These are phyloP conservation scores for Lepidium aucheri DNA, from an alignment of 345 rosid species.

Conservation along the genomic window DNA sequence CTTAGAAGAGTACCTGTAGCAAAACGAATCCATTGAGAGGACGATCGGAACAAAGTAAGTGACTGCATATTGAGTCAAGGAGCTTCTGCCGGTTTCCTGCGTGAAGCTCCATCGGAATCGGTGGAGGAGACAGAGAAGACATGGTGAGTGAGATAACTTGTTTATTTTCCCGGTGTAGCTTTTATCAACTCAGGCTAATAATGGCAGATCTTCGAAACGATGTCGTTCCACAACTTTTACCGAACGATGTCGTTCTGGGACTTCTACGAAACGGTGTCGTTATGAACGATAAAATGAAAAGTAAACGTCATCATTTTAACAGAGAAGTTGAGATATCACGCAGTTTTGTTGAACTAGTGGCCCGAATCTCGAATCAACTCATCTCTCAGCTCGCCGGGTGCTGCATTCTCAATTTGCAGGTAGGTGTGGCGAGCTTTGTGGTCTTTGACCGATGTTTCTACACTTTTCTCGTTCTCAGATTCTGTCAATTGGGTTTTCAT, in stretches of 20 bases:
- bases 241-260: background rate
- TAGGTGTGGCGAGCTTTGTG: conserved; percentile 3
- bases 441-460: background rate
- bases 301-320: background rate
- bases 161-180: background rate
- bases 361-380: conserved; percentile 15
- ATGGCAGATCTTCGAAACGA: background rate
- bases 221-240: too few relatives aligned
- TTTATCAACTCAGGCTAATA: background rate
- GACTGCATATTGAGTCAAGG: conserved; percentile 40
- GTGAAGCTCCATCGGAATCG: conserved; percentile 67
- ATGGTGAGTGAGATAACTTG: background rate
- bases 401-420: background rate
- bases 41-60: conserved; percentile 40
- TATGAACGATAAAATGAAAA: too few relatives aligned
- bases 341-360: conserved; percentile 5
- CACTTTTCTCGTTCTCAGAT: background rate
- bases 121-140: conserved; percentile 57
- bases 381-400: conserved; percentile 15
- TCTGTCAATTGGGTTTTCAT: background rate
- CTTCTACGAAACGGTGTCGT: background rate
- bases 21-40: conserved; percentile 65
- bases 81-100: conserved; percentile 58
- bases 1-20: conserved; percentile 44
- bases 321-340: background rate